Evolutionary conservation across 371 early-diverging fungal genomes (phyloP), one percentile per base, ranked within the genome.

Genomic region (Saksenaea oblongispora): DNA sequence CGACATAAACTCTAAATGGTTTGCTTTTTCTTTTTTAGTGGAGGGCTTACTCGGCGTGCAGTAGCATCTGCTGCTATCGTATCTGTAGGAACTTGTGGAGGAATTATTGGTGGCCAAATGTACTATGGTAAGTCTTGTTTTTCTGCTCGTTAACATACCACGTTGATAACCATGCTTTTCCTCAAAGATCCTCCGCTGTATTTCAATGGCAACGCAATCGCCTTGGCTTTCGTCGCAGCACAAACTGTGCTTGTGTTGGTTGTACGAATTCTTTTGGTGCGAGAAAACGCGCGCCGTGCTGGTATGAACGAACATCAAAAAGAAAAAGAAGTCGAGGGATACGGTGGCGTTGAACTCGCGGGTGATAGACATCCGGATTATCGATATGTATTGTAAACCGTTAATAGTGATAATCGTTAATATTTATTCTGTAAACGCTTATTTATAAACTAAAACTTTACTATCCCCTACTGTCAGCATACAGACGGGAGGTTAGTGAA

Each of bases 331-430:
- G 58, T 79, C 11, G 59, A 63, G 37, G 65, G 66, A 37, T 71
- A 66, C 47, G 75, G 80, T 14, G 76, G 79, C 13, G 47, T 55
- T 3, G 81, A 81, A 36, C 58, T 79, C 5, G 81, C 65, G 31
- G 79, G 79, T 28, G 81, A 80, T 63, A 58, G 81, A 58, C 74
- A 78, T 60, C 80, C 80, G 34, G 76, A 74, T 63, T 80, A 66
- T 44, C 63, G 71, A 7, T 78, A 80, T 37, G 74, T 70, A 22
- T 44, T 74, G 22, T 76, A 65, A 73, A 34, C 3, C 42, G 26
- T 42, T 58, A 9, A 14, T 27, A 24, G 15, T 17, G 39, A 14
- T 24, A 35, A 61, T n/a, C 13, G 18, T 8, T 24, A 28, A 7
- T 18, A 36, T 11, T 37, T 36, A 53, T 39, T n/a, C 13, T 17